phyloP scores from a whole-genome alignment of 176 grass and related monocot genomes.

The Oryza nivara region DNA sequence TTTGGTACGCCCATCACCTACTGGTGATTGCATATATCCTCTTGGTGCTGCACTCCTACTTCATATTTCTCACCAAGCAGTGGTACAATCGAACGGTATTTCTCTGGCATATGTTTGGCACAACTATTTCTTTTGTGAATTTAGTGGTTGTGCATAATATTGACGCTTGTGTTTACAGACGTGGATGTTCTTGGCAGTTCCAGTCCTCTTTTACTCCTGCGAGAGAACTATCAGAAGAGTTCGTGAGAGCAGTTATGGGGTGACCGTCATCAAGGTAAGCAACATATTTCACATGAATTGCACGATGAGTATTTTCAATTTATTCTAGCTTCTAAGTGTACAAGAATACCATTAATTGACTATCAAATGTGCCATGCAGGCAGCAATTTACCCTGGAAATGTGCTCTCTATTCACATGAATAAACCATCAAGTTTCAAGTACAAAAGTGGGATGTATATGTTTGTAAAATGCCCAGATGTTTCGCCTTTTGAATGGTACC shows the following conservation, averaged over 20 bases:
- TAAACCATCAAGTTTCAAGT: constrained; percentile 82
- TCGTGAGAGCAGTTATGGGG: constrained; percentile 65
- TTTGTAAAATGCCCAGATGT: constrained; percentile 98
- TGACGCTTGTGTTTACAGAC: constrained; percentile 52
- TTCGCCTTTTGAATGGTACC: constrained; percentile 94
- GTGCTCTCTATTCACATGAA: constrained; percentile 90
- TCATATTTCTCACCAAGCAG: constrained; percentile 87
- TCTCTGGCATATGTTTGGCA: background rate
- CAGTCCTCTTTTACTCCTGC: constrained; percentile 78
- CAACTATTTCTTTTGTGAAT: constrained; percentile 23
- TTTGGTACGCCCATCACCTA: constrained; percentile 98
- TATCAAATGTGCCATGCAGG: constrained; percentile 51
- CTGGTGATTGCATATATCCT: constrained; percentile 77
- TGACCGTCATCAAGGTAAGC: constrained; percentile 81
- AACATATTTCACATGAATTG: constrained; percentile 6
- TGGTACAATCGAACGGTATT: constrained; percentile 98
- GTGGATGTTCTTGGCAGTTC: constrained; percentile 92
- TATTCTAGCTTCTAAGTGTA: background rate
- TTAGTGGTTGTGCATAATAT: background rate
- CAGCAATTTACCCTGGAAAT: constrained; percentile 98
- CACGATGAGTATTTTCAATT: constrained; percentile 5
- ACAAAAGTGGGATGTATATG: constrained; percentile 97
- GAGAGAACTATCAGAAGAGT: constrained; percentile 80
- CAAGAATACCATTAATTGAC: constrained; percentile 1
- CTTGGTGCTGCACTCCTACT: constrained; percentile 91